A percentile compares a stretch with the other conserved stretches of the same genome.
These are phyloP conservation scores for Pelargonium myrrhifolium DNA, from an alignment of 441 rosid species.

Conservation along the genomic window DNA sequence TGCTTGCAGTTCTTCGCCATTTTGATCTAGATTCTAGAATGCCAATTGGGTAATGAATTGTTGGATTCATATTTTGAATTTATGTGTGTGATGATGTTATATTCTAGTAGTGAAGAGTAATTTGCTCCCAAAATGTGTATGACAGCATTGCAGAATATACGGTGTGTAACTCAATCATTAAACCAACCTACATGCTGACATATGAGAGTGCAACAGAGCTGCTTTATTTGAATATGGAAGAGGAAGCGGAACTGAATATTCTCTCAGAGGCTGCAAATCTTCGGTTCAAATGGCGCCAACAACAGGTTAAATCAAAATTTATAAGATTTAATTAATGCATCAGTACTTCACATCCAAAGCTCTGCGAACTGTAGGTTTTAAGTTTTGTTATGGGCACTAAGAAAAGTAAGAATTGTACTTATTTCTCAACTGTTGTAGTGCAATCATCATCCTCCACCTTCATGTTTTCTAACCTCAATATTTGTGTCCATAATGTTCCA, in stretches of 20 bases:
- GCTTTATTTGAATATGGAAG: constrained; percentile 77
- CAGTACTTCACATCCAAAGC: neutral
- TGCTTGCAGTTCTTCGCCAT: neutral
- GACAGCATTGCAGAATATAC: constrained; percentile 82
- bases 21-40: neutral
- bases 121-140: constrained; percentile 18
- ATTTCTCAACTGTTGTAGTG: neutral
- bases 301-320: constrained; percentile 52
- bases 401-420: neutral
- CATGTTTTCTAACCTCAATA: too few relatives aligned
- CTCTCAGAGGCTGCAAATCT: constrained; percentile 75
- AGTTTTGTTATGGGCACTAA: neutral
- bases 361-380: neutral
- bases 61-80: constrained; percentile 3
- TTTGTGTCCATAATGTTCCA: too few relatives aligned
- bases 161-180: constrained; percentile 64
- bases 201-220: constrained; percentile 93
- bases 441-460: too few relatives aligned
- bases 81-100: constrained; percentile 11
- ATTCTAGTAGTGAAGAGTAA: constrained; percentile 16
- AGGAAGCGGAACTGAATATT: constrained; percentile 68
- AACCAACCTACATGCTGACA: constrained; percentile 95
- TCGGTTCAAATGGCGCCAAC: constrained; percentile 73
- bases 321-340: neutral
- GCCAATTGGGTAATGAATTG: constrained; percentile 2